A percentile compares a stretch with the other conserved stretches of the same genome.
phyloP scores from a whole-genome alignment of 805 yeast genomes.

The Kuraishia piskuri region DNA sequence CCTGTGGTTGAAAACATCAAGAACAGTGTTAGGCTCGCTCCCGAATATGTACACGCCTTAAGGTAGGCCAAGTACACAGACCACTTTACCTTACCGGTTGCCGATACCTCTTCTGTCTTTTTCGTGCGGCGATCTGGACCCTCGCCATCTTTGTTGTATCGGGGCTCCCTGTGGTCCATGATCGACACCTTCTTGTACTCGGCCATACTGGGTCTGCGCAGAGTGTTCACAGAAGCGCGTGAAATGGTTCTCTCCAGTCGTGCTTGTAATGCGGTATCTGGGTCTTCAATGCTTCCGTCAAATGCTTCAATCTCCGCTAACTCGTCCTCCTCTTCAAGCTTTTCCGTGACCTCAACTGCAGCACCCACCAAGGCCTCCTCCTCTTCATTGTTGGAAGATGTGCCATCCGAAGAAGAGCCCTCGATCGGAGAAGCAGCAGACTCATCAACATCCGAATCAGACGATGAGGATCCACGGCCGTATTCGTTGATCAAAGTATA shows the following conservation, averaged over 20 bases:
- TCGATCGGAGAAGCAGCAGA: background rate
- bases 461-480: slow-evolving; percentile 14
- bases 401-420: background rate
- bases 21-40: slow-evolving; percentile 33
- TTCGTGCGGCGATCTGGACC: slow-evolving; percentile 26
- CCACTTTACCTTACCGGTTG: slow-evolving; percentile 50
- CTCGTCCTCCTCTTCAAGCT: background rate
- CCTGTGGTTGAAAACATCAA: slow-evolving; percentile 22
- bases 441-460: background rate
- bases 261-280: background rate
- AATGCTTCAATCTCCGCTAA: background rate
- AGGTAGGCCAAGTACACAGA: slow-evolving; percentile 45
- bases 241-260: background rate
- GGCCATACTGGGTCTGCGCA: background rate
- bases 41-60: slow-evolving; percentile 47
- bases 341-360: background rate
- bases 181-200: background rate
- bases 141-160: background rate
- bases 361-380: background rate
- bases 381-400: background rate
- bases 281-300: background rate
- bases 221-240: background rate
- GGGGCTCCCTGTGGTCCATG: background rate
- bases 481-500: slow-evolving; percentile 28
- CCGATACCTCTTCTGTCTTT: slow-evolving; percentile 43